Conservation (phyloP, 139 green algal genomes). For the Asterochloris erici region DNA sequence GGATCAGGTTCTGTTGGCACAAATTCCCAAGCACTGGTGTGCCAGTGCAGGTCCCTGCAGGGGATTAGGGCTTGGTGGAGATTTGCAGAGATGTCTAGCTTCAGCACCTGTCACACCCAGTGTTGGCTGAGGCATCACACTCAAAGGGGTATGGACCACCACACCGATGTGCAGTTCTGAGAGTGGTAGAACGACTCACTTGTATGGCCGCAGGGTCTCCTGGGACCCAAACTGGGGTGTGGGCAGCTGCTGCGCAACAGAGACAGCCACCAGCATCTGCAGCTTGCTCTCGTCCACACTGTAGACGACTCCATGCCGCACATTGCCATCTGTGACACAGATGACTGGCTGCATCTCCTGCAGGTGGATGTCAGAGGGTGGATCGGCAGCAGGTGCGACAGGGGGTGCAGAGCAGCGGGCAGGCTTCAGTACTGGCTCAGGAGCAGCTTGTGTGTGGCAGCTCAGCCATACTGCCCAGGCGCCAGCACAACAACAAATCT, state of each 20-base stretch:
- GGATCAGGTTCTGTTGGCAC: no score
- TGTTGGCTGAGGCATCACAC: neutral
- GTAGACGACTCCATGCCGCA: constrained; percentile 24
- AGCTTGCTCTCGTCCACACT: constrained; percentile 2
- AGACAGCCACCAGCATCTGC: constrained; percentile 20
- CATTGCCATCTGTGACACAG: constrained; percentile 17
- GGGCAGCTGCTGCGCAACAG: neutral
- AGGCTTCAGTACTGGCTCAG: no score
- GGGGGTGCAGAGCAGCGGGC: neutral
- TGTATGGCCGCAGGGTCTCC: neutral
- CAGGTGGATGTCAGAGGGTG: neutral
- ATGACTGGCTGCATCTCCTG: constrained; percentile 43
- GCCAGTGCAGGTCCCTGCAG: no score
- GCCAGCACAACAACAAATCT: no score
- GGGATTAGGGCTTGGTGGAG: neutral
- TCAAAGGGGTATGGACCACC: neutral
- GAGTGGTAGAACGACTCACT: neutral
- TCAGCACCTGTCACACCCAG: neutral
- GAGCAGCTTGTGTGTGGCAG: no score
- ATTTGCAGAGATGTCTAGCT: neutral
- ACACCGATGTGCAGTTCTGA: neutral
- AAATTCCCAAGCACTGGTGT: no score
- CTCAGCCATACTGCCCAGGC: no score
- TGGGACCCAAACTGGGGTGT: neutral
- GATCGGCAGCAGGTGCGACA: neutral